These are phyloP conservation scores for Vitis cinerea DNA, from an alignment of 164 flowering plant species.

Conservation along the genomic window DNA sequence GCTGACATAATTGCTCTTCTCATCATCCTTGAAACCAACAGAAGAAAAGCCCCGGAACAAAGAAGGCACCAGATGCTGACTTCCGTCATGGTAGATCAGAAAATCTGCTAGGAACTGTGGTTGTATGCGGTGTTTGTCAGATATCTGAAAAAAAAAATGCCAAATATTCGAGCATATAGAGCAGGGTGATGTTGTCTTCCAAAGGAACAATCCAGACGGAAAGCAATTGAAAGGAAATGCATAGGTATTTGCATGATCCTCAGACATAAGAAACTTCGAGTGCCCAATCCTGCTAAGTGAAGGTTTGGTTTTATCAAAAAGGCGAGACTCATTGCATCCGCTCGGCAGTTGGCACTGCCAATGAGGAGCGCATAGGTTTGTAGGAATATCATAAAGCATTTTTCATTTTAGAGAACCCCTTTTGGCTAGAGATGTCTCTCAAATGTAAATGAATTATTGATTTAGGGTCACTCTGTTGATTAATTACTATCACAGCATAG, in stretches of 20 bases:
- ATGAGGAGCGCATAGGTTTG: not conserved
- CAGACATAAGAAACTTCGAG: not conserved
- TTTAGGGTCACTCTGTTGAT: too few relatives aligned
- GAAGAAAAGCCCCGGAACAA: constrained; percentile 59
- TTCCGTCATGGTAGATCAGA: constrained; percentile 32
- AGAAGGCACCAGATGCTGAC: constrained; percentile 40
- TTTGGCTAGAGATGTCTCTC: too few relatives aligned
- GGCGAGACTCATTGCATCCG: not conserved
- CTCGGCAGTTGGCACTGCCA: not conserved
- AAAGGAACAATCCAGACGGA: not conserved
- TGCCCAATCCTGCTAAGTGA: not conserved
- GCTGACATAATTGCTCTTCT: constrained; percentile 97
- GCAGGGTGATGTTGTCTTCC: not conserved
- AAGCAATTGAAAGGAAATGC: not conserved
- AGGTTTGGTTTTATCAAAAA: not conserved
- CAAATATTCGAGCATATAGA: not conserved
- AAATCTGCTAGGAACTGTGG: not conserved
- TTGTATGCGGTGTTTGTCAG: not conserved
- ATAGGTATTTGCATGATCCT: not conserved
- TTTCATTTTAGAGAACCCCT: too few relatives aligned
- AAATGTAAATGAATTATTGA: too few relatives aligned
- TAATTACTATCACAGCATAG: too few relatives aligned
- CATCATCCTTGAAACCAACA: constrained; percentile 70
- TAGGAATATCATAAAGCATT: too few relatives aligned
- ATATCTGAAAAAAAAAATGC: too few relatives aligned